A percentile compares a stretch with the other conserved stretches of the same genome.
Conservation (phyloP, 768 basidiomycete species). For the Infundibulicybe gibba region DNA sequence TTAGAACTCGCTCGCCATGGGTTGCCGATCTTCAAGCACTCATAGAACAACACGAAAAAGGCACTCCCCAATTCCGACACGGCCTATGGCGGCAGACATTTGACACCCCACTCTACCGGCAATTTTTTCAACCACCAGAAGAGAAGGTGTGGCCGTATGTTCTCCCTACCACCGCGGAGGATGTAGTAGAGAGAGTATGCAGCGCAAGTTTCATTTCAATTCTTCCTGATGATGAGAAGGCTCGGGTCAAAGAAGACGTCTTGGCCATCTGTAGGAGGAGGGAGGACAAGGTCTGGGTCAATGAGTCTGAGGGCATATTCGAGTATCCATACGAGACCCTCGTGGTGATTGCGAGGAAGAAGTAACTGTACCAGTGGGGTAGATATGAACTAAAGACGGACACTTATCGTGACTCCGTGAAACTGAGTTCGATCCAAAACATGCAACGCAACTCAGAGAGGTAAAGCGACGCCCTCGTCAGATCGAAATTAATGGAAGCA, state of each 20-base stretch:
- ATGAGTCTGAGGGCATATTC: conserved; percentile 65
- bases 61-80: conserved; percentile 80
- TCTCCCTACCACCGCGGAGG: conserved; percentile 49
- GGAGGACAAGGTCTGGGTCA: too few species aligned
- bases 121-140: conserved; percentile 57
- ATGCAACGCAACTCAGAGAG: too few species aligned
- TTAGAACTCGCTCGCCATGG: too few species aligned
- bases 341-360: conserved; percentile 50
- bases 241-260: too few species aligned
- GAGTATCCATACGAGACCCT: conserved; percentile 76
- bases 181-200: conserved; percentile 59
- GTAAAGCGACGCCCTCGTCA: too few species aligned
- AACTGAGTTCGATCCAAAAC: too few species aligned
- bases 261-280: conserved; percentile 45
- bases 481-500: too few species aligned
- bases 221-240: conserved; percentile 68
- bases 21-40: conserved; percentile 66
- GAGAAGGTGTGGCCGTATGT: conserved; percentile 53
- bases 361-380: too few species aligned
- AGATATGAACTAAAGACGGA: too few species aligned
- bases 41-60: conserved; percentile 65
- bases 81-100: conserved; percentile 73
- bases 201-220: conserved; percentile 86
- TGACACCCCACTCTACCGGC: conserved; percentile 56
- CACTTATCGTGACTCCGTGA: too few species aligned